Evolutionary conservation across 176 grass and related monocot species (phyloP), one percentile per base, ranked within the genome.

Genomic region (Hyparrhenia diplandra): DNA sequence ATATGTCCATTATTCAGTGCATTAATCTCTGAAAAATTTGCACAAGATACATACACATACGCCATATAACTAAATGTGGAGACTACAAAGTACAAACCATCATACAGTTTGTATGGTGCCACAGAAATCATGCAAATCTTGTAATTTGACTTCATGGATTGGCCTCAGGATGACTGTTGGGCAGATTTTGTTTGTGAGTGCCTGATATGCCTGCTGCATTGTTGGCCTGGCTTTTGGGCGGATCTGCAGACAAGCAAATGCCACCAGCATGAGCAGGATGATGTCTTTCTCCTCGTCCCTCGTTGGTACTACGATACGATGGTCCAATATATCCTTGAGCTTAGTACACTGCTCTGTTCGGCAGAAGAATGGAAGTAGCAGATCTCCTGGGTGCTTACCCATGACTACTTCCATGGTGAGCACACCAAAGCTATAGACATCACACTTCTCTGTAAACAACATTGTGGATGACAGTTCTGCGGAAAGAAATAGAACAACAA

Each of bases 221-320:
- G 75, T 75, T 60, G 81, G 75, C n/a, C 86, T 12, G 3, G 21
- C 13, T 11, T 84, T 79, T 1, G 86, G 75, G 18, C 9, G 25
- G 39, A 84, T 24, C 69, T 80, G 75, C 69, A 88, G 32, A 13
- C 81, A 80, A 74, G 29, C 37, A 62, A 79, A 84, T 5, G 81
- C 49, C 18, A 69, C 69, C 36, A 54, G 45, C 45, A 47, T 47
- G 14, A 47, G 45, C 45, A 47, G 45, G 45, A 47, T 47, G 45
- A 47, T 47, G 14, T 47, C 45, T 47, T 47, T 47, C 45, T 47
- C 45, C 45, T 47, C 45, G 5, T 5, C 45, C 4, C 45, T 47
- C 14, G 45, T 47, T 47, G 45, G 45, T 47, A 47, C 45, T 47
- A 17, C 4, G 45, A 47, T 47, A 14, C 45, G 45, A 47, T 47